Evolutionary conservation across 2,329 filamentous ascomycete species (phyloP), one percentile per base, ranked within the genome.

Genomic region (Coleophoma eucalyptorum): DNA sequence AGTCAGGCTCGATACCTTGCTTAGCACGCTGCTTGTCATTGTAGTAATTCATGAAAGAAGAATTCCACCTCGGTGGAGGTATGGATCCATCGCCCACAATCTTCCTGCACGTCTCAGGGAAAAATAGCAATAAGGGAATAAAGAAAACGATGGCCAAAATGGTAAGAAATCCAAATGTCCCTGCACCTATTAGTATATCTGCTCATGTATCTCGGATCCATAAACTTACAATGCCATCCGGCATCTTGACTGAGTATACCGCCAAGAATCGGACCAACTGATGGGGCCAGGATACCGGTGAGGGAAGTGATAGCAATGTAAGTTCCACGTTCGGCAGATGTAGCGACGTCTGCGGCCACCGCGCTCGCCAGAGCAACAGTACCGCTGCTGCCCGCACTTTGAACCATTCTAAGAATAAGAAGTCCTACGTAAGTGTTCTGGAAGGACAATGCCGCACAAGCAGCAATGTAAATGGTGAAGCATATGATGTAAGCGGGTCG

Each of bases 251-350:
- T 71, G 2, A 87, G 68, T 1, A 83, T 55, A 1, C 82, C 83
- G 2, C 83, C 82, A 13, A 86, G 69, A 11, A 85, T 72, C 0
- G 84, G 83, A 0, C 79, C 75, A 3, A 79, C 48, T 0, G 73
- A 68, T 4, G 74, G 74, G 0, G 69, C 77, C 1, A 86, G 60
- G 0, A 82, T 73, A 0, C 57, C 82, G 83, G 35, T 74, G 69
- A 2, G 83, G 32, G 76, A 78, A 16, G 83, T 79, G 54, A 83
- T 77, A 40, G 80, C 86, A 69, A 90, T 84, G 62, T 87, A 90
- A 47, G 76, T 84, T 54, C 85, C 55, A 42, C 55, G 69, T 60
- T 89, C 83, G 1, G 76, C 77, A 1, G 77, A 77, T 0, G 81
- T 84, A 15, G 79, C 72, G 6, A 86, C 69, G 59, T 89, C 86